A percentile compares a stretch with the other conserved stretches of the same genome.
These are phyloP conservation scores for Podaxis sp. DNA, from an alignment of 768 basidiomycete species.

Conservation along the genomic window DNA sequence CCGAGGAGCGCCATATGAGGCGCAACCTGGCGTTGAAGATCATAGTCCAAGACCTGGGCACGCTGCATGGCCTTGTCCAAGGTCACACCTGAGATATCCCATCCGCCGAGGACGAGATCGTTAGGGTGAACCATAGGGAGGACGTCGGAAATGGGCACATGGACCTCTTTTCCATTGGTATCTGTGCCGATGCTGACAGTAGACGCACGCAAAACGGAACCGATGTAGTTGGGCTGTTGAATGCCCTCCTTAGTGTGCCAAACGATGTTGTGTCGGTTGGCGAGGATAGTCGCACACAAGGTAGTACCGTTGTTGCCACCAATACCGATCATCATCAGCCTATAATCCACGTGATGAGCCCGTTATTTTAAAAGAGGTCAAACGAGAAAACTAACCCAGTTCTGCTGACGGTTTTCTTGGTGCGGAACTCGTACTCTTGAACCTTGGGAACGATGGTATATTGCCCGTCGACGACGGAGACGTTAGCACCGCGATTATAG, in stretches of 20 bases:
- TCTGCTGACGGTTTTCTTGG: constrained; percentile 79
- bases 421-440: constrained; percentile 88
- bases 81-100: constrained; percentile 88
- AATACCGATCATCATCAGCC: constrained; percentile 94
- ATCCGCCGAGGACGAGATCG: constrained; percentile 98
- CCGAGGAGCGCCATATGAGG: constrained; percentile 81
- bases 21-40: constrained; percentile 93
- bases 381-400: constrained; percentile 65
- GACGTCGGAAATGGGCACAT: constrained; percentile 89
- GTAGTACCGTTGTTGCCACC: constrained; percentile 99
- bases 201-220: constrained; percentile 93
- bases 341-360: constrained; percentile 29
- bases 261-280: constrained; percentile 90
- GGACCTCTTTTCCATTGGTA: constrained; percentile 80
- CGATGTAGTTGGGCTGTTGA: constrained; percentile 97
- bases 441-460: constrained; percentile 78
- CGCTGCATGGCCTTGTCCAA: constrained; percentile 95
- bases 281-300: constrained; percentile 89
- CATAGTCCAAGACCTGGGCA: constrained; percentile 91
- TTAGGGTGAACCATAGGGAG: constrained; percentile 98
- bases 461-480: constrained; percentile 69
- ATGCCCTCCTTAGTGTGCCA: constrained; percentile 94
- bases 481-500: constrained; percentile 74
- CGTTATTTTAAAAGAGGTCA: constrained; percentile 15
- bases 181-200: constrained; percentile 91